phyloP scores from a whole-genome alignment of 768 basidiomycete genomes.

The Pleurotus tuoliensis region DNA sequence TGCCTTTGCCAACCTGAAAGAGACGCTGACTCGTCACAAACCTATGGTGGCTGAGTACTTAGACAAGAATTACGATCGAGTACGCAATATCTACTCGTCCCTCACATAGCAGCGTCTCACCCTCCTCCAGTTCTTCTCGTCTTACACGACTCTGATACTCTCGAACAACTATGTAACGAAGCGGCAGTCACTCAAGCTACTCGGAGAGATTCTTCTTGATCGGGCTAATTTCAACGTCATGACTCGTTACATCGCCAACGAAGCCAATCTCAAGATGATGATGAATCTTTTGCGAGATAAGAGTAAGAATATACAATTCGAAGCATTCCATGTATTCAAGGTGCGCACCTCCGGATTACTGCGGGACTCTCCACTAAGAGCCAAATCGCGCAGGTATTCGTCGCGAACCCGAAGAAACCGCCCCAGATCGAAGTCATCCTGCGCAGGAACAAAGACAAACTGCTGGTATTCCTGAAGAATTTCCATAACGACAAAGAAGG shows the following conservation, averaged over 20 bases:
- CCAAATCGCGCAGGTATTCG: constrained; percentile 67
- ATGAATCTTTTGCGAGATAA: constrained; percentile 98
- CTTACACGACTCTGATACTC: constrained; percentile 88
- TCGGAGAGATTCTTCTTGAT: constrained; percentile 97
- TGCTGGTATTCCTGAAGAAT: constrained; percentile 81
- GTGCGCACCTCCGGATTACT: constrained; percentile 36
- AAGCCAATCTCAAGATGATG: constrained; percentile 99
- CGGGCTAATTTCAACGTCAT: constrained; percentile 98
- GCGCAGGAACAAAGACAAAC: constrained; percentile 89
- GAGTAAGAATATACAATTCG: constrained; percentile 99
- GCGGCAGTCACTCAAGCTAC: constrained; percentile 94
- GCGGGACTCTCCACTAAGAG: background rate
- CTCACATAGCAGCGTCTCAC: background rate
- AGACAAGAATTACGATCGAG: constrained; percentile 95
- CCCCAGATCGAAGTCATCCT: constrained; percentile 91
- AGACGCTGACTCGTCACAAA: constrained; percentile 94
- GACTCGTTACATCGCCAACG: constrained; percentile 94
- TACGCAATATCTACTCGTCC: constrained; percentile 32
- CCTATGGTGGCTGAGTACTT: constrained; percentile 97
- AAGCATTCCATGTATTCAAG: constrained; percentile 99
- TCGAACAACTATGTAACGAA: constrained; percentile 99
- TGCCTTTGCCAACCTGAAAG: constrained; percentile 96
- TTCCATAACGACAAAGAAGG: constrained; percentile 99
- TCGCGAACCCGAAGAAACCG: constrained; percentile 99
- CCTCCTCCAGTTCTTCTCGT: constrained; percentile 79